A percentile compares a stretch with the other conserved stretches of the same genome.
These are phyloP conservation scores for Phytophthora ramorum DNA, from an alignment of 352 stramenopile genomes.

Conservation along the genomic window DNA sequence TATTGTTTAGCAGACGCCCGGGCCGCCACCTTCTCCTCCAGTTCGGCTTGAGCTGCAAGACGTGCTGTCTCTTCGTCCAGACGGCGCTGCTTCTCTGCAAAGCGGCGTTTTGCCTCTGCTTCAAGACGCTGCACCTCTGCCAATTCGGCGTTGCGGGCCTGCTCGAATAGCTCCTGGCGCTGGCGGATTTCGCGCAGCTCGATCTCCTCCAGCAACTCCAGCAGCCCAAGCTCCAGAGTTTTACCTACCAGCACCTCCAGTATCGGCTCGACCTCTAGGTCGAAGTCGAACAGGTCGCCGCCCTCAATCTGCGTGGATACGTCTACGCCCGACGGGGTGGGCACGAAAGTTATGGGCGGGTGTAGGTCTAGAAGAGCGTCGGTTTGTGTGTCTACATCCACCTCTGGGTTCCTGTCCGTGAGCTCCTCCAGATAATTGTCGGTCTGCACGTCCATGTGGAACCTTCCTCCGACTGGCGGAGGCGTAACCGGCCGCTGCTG, in stretches of 20 bases:
- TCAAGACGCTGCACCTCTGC: constrained; percentile 95
- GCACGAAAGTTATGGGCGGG: constrained; percentile 87
- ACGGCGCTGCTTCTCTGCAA: constrained; percentile 91
- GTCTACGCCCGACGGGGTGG: constrained; percentile 88
- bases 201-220: constrained; percentile 95
- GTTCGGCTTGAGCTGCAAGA: constrained; percentile 73
- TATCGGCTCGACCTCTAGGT: constrained; percentile 95
- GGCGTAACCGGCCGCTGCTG: constrained; percentile 75
- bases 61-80: constrained; percentile 84
- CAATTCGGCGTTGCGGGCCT: constrained; percentile 92
- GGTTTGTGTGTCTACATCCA: constrained; percentile 92
- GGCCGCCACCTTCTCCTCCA: constrained; percentile 94
- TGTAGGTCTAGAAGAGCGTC: constrained; percentile 90
- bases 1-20: constrained; percentile 91
- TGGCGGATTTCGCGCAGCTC: constrained; percentile 91
- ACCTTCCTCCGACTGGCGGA: constrained; percentile 82
- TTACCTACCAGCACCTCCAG: constrained; percentile 96
- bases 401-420: constrained; percentile 89
- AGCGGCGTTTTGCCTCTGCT: constrained; percentile 92
- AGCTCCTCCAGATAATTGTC: constrained; percentile 96
- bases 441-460: constrained; percentile 95
- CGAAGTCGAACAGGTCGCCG: constrained; percentile 96
- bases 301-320: constrained; percentile 92
- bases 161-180: constrained; percentile 93
- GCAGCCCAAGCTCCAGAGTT: constrained; percentile 93